Evolutionary conservation across 1,139 yeast species (phyloP), one percentile per base, ranked within the genome.

Genomic region (Spathaspora sp.): DNA sequence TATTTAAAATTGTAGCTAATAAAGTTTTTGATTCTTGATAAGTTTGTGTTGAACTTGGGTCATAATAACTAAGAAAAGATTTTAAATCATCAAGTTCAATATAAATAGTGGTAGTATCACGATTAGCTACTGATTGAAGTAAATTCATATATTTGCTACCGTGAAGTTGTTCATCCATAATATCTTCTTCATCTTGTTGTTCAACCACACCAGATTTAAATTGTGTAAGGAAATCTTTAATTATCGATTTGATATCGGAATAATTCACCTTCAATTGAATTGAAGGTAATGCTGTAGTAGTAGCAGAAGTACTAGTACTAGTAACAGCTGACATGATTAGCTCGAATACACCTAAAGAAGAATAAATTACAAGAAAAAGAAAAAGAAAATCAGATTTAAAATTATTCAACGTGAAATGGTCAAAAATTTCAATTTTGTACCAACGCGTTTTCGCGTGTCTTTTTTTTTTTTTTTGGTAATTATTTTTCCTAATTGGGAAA

Each of bases 81-180:
- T 81, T 80, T 50, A 95, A 70, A 63, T 95, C 99, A 61, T 95
- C 96, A 45, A 95, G 74, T 52, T 89, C 97, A 44, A 95, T 76
- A 48, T 75, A 72, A 17, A 93, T 60, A 1, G 90, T 81, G 34
- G 86, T 72, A 25, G 74, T 56, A 52, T 90, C 90, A 58, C 99
- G 80, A 65, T 95, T 89, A 48, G 98, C 91, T 25, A 95, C 77
- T 54, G 81, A 72, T 61, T 89, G 96, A 44, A 93, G 71, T n/a
- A 86, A 54, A 38, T 71, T 74, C 82, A 86, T 71, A 65, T 93
- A 93, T 64, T 93, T 93, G 27, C 49, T 49, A 7, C 46, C 31
- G 43, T 47, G 52, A n/a, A 34, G 13, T 15, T 38, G 33, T 25
- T 46, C 48, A 34, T 56, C 57, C 11, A 53, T 65, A 18, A 50